phyloP scores from a whole-genome alignment of 495 filamentous ascomycete genomes.

The Parmelia sp. region DNA sequence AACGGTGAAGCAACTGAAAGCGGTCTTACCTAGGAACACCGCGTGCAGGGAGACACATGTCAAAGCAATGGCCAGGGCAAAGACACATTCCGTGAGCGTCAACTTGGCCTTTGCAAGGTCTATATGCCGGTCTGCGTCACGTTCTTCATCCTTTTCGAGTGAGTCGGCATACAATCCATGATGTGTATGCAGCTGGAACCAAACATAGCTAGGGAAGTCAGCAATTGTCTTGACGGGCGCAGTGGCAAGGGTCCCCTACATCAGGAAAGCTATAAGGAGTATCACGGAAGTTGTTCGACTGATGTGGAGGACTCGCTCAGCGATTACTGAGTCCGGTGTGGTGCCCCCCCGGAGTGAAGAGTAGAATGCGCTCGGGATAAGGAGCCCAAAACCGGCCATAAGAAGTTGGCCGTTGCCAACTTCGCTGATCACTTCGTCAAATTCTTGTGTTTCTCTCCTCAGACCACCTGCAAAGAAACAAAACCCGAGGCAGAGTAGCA shows the following conservation, averaged over 20 bases:
- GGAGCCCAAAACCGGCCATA: conserved; percentile 74
- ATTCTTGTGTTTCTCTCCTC: conserved; percentile 55
- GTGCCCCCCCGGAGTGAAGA: conserved; percentile 47
- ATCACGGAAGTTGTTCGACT: conserved; percentile 72
- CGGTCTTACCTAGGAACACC: conserved; percentile 50
- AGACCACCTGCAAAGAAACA: conserved; percentile 77
- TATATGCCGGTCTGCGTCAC: conserved; percentile 61
- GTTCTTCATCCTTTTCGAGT: conserved; percentile 63
- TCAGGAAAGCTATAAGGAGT: conserved; percentile 67
- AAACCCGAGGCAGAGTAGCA: conserved; percentile 66
- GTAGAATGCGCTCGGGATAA: conserved; percentile 75
- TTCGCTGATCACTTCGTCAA: conserved; percentile 73
- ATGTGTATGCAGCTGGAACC: conserved; percentile 78
- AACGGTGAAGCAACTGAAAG: background rate
- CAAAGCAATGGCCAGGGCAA: conserved; percentile 63
- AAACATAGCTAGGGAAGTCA: conserved; percentile 53
- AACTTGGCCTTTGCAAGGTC: conserved; percentile 63
- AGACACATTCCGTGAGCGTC: conserved; percentile 65
- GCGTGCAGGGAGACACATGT: conserved; percentile 74
- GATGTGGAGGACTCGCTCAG: conserved; percentile 52
- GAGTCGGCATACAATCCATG: conserved; percentile 70
- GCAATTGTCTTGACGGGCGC: conserved; percentile 14
- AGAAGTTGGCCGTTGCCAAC: conserved; percentile 73
- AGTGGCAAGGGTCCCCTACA: conserved; percentile 32
- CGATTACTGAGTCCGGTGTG: conserved; percentile 38